A percentile compares a stretch with the other conserved stretches of the same genome.
These are phyloP conservation scores for Bruguiera parviflora DNA, from an alignment of 345 rosid species.

Conservation along the genomic window DNA sequence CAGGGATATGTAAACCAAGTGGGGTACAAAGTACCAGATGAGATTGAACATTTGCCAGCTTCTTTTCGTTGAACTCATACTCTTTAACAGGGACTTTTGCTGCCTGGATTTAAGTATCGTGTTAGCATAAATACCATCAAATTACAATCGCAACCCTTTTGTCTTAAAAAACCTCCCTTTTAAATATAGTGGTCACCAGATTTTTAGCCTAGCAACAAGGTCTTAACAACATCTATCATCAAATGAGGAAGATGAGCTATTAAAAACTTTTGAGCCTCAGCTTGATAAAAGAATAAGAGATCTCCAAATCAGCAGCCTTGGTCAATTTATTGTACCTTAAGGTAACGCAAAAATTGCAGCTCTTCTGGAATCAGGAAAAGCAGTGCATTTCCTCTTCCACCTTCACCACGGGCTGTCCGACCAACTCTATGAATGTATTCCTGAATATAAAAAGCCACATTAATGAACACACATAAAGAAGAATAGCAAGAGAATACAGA, in stretches of 20 bases:
- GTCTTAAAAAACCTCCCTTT: neutral
- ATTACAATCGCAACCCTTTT: neutral
- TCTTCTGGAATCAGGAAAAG: constrained; percentile 94
- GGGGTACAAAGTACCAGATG: constrained; percentile 57
- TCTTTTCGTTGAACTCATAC: constrained; percentile 78
- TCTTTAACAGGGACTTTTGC: constrained; percentile 93
- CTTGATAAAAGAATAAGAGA: neutral
- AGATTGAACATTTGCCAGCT: constrained; percentile 75
- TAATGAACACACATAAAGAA: constrained; percentile 7
- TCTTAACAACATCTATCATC: no score
- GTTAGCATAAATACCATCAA: neutral
- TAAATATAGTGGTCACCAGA: no score
- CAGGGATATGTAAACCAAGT: neutral
- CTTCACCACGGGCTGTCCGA: constrained; percentile 99
- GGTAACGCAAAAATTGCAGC: constrained; percentile 78
- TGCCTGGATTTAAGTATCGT: constrained; percentile 36
- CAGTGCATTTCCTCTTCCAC: constrained; percentile 89
- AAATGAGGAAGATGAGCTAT: neutral
- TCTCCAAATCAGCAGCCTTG: neutral
- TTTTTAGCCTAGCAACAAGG: no score
- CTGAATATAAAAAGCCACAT: constrained; percentile 36
- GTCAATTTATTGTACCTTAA: constrained; percentile 49
- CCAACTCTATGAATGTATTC: constrained; percentile 99
- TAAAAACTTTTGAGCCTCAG: neutral
- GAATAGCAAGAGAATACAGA: constrained; percentile 1